Evolutionary conservation across 1,139 yeast species (phyloP).

Genomic region (Lizanozyma gosingica): DNA sequence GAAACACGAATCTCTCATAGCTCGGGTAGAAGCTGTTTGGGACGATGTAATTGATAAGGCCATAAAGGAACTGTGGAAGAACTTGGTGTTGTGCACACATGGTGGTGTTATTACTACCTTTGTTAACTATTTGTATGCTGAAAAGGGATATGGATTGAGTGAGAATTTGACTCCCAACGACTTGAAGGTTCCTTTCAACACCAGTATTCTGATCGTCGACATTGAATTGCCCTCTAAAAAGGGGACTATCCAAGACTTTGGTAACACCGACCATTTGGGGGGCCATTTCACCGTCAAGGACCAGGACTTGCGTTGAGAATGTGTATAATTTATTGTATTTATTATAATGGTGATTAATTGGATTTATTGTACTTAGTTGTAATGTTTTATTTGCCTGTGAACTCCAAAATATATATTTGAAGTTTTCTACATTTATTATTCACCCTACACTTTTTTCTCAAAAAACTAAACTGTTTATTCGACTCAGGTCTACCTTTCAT

Average conservation of each 20-base stretch:
- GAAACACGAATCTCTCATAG: conserved; percentile 31
- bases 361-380: too few relatives aligned
- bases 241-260: conserved; percentile 43
- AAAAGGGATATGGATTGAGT: conserved; percentile 27
- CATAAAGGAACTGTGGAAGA: conserved; percentile 23
- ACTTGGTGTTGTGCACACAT: conserved; percentile 65
- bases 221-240: conserved; percentile 23
- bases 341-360: too few relatives aligned
- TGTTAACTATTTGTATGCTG: conserved; percentile 35
- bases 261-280: conserved; percentile 58
- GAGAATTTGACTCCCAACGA: conserved; percentile 28
- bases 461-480: too few relatives aligned
- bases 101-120: conserved; percentile 78
- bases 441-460: too few relatives aligned
- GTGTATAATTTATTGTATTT: too few relatives aligned
- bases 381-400: too few relatives aligned
- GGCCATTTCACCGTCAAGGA: conserved; percentile 47
- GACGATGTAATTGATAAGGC: conserved; percentile 31
- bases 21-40: conserved; percentile 45
- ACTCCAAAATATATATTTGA: too few relatives aligned
- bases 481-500: too few relatives aligned
- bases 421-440: too few relatives aligned
- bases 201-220: conserved; percentile 62
- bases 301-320: conserved; percentile 20
- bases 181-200: conserved; percentile 60